Conservation (phyloP, 345 rosid genomes). For the Mallotus nudiflorus region DNA sequence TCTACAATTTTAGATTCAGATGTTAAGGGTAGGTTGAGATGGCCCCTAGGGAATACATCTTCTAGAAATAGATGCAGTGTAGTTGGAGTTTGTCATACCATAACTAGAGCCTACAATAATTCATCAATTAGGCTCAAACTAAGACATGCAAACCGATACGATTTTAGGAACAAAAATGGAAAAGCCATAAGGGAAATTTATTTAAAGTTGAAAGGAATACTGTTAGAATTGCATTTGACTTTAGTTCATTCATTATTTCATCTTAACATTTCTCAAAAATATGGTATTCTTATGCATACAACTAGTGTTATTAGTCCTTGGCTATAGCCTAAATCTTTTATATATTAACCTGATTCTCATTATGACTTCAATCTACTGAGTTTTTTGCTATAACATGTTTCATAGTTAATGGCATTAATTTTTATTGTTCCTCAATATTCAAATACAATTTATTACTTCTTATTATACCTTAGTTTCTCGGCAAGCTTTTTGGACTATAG, state of each 20-base stretch:
- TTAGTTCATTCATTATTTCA: not conserved
- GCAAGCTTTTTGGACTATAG: too few relatives aligned
- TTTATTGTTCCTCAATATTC: too few relatives aligned
- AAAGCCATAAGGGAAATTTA: slow-evolving; percentile 37
- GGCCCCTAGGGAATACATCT: slow-evolving; percentile 50
- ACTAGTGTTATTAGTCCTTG: not conserved
- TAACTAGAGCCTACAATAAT: slow-evolving; percentile 36
- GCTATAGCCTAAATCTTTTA: not conserved
- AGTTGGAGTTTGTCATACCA: slow-evolving; percentile 50
- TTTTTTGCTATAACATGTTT: too few relatives aligned
- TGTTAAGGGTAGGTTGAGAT: slow-evolving; percentile 69
- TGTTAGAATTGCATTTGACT: slow-evolving; percentile 35
- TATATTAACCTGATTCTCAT: not conserved
- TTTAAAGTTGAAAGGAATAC: slow-evolving; percentile 52
- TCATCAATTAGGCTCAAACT: slow-evolving; percentile 47
- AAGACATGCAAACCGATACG: slow-evolving; percentile 56
- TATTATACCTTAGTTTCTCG: too few relatives aligned
- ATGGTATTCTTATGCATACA: not conserved
- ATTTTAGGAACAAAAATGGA: slow-evolving; percentile 44
- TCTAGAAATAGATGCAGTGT: slow-evolving; percentile 43
- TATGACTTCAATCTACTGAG: not conserved
- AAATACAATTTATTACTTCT: too few relatives aligned
- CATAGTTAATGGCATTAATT: too few relatives aligned
- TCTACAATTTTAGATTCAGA: slow-evolving; percentile 55
- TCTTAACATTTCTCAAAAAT: not conserved